These are phyloP conservation scores for Fusarium albidum DNA, from an alignment of 2,329 filamentous ascomycete species.

Conservation along the genomic window DNA sequence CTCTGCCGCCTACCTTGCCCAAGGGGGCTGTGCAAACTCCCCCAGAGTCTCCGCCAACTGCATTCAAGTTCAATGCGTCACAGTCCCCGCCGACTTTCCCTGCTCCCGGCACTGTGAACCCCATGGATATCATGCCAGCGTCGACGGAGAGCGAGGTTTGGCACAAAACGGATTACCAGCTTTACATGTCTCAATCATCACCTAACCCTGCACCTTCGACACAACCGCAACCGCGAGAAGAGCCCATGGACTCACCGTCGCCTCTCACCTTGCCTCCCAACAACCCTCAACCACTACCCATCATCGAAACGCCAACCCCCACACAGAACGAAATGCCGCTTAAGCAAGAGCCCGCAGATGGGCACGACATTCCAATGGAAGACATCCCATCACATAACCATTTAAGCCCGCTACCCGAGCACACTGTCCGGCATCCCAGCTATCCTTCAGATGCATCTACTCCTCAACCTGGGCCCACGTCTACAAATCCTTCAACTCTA, in stretches of 20 bases:
- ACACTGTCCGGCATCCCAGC: slow-evolving; percentile 41
- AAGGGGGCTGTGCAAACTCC: slow-evolving; percentile 35
- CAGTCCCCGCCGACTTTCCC: slow-evolving; percentile 45
- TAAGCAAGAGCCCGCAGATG: slow-evolving; percentile 30
- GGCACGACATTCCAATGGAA: slow-evolving; percentile 34
- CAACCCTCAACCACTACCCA: slow-evolving; percentile 32
- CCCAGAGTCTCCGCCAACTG: slow-evolving; percentile 38
- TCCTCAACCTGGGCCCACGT: slow-evolving; percentile 49
- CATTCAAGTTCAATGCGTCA: slow-evolving; percentile 36
- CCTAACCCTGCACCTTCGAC: slow-evolving; percentile 25
- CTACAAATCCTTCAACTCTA: slow-evolving; percentile 51
- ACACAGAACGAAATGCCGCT: slow-evolving; percentile 31
- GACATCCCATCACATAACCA: slow-evolving; percentile 38
- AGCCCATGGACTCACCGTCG: slow-evolving; percentile 37
- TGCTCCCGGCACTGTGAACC: slow-evolving; percentile 59
- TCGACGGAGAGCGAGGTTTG: slow-evolving; percentile 49
- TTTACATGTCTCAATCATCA: slow-evolving; percentile 42
- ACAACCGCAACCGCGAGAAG: slow-evolving; percentile 22
- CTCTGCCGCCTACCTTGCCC: slow-evolving; percentile 22
- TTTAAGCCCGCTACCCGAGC: slow-evolving; percentile 37
- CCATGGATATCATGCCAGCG: slow-evolving; percentile 62
- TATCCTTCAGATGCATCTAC: slow-evolving; percentile 54
- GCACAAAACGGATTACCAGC: slow-evolving; percentile 48
- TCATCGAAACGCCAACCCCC: slow-evolving; percentile 41
- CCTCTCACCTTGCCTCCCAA: slow-evolving; percentile 36